A percentile compares a stretch with the other conserved stretches of the same genome.
Conservation (phyloP, 129 eudicot species). For the Silybum marianum region DNA sequence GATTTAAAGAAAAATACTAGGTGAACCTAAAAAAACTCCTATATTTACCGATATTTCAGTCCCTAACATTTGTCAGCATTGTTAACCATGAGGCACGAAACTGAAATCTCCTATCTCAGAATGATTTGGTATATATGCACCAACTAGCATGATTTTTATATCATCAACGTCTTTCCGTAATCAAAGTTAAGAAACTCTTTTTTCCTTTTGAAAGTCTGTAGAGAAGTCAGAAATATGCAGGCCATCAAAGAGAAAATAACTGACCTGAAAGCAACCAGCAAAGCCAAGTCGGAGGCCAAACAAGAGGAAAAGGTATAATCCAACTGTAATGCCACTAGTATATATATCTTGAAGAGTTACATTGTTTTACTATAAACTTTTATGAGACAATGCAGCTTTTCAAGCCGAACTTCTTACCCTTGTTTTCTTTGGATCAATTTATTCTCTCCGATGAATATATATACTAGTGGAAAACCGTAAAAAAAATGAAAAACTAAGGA, state of each 20-base stretch:
- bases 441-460: background rate
- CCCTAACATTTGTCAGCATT: slow-evolving; percentile 28
- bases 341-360: background rate
- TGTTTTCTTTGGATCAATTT: background rate
- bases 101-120: background rate
- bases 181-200: background rate
- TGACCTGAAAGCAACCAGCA: slow-evolving; percentile 54
- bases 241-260: slow-evolving; percentile 68
- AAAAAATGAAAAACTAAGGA: no score
- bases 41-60: background rate
- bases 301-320: slow-evolving; percentile 61
- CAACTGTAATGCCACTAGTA: background rate
- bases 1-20: background rate
- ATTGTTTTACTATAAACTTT: background rate
- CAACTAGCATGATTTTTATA: background rate
- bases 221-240: slow-evolving; percentile 53
- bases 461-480: no score
- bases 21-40: slow-evolving; percentile 29
- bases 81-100: slow-evolving; percentile 7
- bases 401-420: background rate
- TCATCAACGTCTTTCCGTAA: background rate
- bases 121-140: slow-evolving; percentile 24
- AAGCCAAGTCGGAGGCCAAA: slow-evolving; percentile 71
- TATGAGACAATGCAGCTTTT: no score
- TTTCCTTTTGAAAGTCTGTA: slow-evolving; percentile 5